A percentile compares a stretch with the other conserved stretches of the same genome.
Conservation (phyloP, 495 filamentous ascomycete genomes). For the Penicillium angulare region DNA sequence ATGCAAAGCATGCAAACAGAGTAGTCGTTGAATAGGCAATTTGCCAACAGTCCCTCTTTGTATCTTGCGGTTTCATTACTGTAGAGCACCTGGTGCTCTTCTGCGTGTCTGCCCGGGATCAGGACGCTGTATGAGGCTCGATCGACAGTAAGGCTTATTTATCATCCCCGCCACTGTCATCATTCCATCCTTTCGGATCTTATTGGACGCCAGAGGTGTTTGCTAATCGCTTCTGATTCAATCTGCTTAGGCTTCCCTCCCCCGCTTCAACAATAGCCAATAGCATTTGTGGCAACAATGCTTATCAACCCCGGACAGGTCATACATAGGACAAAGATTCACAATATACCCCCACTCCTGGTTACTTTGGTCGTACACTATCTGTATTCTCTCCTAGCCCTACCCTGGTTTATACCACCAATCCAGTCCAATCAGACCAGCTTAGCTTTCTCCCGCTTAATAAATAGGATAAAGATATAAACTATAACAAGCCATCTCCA, state of each 20-base stretch:
- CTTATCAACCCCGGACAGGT: neutral
- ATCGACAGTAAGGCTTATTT: slow-evolving; percentile 2
- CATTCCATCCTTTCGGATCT: neutral
- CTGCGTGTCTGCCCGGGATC: neutral
- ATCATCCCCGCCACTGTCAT: slow-evolving; percentile 1
- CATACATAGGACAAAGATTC: neutral
- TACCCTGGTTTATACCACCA: neutral
- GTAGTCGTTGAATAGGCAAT: neutral
- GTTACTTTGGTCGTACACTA: neutral
- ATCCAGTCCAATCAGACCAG: neutral
- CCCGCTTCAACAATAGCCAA: neutral
- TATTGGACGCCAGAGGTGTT: slow-evolving; percentile 2
- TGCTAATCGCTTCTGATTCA: slow-evolving; percentile 5
- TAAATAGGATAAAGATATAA: neutral
- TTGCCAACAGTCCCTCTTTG: slow-evolving; percentile 2
- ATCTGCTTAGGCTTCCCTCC: neutral
- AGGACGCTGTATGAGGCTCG: neutral
- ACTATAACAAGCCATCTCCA: slow-evolving; percentile 3
- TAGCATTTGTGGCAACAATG: neutral
- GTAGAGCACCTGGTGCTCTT: neutral
- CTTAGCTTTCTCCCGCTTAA: slow-evolving; percentile 2
- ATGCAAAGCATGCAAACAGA: neutral
- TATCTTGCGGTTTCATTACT: slow-evolving; percentile 1
- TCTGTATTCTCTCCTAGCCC: slow-evolving; percentile 1
- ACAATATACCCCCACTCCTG: slow-evolving; percentile 4